Conservation (phyloP, 2,329 filamentous ascomycete species). For the Knoxdaviesia proteae region DNA sequence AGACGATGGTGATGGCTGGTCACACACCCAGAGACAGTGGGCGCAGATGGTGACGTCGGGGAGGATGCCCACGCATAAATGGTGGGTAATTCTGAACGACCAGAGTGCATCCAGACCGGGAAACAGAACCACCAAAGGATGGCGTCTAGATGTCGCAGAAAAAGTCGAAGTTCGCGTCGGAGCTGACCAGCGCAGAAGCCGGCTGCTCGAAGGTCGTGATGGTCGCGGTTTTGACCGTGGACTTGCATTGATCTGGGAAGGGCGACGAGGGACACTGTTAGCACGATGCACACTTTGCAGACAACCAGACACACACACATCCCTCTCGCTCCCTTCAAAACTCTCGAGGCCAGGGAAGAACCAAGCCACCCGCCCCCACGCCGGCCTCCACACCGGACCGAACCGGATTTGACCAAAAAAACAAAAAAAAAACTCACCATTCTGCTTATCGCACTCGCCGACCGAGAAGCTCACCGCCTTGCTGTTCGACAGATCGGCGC, state of each 20-base stretch:
- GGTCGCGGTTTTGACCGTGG: slow-evolving; percentile 4
- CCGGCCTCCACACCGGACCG: background rate
- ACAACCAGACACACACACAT: too few relatives aligned
- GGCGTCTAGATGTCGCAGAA: slow-evolving; percentile 19
- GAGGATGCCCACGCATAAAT: too few relatives aligned
- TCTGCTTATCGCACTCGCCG: slow-evolving; percentile 22
- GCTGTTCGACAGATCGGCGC: slow-evolving; percentile 20
- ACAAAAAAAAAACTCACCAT: slow-evolving; percentile 13
- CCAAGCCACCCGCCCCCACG: too few relatives aligned
- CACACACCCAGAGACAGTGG: too few relatives aligned
- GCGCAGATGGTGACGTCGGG: too few relatives aligned
- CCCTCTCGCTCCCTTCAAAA: too few relatives aligned
- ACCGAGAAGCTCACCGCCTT: slow-evolving; percentile 15
- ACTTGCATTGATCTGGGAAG: slow-evolving; percentile 18
- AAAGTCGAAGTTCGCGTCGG: slow-evolving; percentile 22
- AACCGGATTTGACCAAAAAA: background rate
- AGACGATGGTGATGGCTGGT: too few relatives aligned
- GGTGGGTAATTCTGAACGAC: too few relatives aligned
- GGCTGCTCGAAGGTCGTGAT: slow-evolving; percentile 6
- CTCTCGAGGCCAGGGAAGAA: too few relatives aligned
- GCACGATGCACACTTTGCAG: too few relatives aligned
- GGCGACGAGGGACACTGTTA: too few relatives aligned
- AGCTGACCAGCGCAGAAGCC: slow-evolving; percentile 15
- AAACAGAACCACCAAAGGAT: background rate
- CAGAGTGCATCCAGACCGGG: background rate